Percentiles rank a stretch among this genome's conserved stretches.
Evolutionary conservation across 2,329 filamentous ascomycete genomes (phyloP).

Genomic region (Byssoonygena ceratinophila): DNA sequence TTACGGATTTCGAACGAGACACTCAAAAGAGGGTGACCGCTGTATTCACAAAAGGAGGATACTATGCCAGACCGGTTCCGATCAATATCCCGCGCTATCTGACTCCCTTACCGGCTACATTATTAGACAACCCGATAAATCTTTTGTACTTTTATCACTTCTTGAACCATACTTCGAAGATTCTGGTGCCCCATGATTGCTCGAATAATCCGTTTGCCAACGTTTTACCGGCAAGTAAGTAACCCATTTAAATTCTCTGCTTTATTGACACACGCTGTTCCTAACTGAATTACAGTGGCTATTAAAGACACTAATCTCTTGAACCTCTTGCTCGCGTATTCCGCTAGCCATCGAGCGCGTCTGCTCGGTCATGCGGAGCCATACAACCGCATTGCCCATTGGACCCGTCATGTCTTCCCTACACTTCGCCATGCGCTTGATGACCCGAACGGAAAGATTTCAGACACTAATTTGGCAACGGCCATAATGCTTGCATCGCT

Average conservation of each 20-base stretch:
- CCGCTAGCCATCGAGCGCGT: slow-evolving; percentile 69
- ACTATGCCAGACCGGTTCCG: slow-evolving; percentile 58
- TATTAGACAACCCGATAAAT: slow-evolving; percentile 68
- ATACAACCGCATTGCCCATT: slow-evolving; percentile 63
- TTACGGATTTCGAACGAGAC: slow-evolving; percentile 41
- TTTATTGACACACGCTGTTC: too few species aligned
- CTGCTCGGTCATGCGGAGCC: slow-evolving; percentile 65
- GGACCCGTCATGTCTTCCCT: slow-evolving; percentile 61
- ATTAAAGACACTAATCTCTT: slow-evolving; percentile 50
- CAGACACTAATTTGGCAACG: slow-evolving; percentile 64
- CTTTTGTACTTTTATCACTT: slow-evolving; percentile 65
- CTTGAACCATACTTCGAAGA: slow-evolving; percentile 67
- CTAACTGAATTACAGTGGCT: slow-evolving; percentile 35
- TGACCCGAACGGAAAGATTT: slow-evolving; percentile 52
- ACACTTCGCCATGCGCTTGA: slow-evolving; percentile 57
- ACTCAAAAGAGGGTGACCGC: slow-evolving; percentile 39
- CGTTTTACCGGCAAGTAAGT: slow-evolving; percentile 52
- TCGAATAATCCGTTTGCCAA: slow-evolving; percentile 50
- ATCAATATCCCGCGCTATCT: slow-evolving; percentile 52
- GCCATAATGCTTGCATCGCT: slow-evolving; percentile 77
- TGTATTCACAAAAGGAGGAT: slow-evolving; percentile 51
- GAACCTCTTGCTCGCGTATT: slow-evolving; percentile 68
- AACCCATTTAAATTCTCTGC: too few species aligned
- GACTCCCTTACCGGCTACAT: slow-evolving; percentile 45
- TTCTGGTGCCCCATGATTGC: slow-evolving; percentile 53